Evolutionary conservation across 306 rosid genomes (phyloP), one percentile per base, ranked within the genome.

Genomic region (Rosa persica): DNA sequence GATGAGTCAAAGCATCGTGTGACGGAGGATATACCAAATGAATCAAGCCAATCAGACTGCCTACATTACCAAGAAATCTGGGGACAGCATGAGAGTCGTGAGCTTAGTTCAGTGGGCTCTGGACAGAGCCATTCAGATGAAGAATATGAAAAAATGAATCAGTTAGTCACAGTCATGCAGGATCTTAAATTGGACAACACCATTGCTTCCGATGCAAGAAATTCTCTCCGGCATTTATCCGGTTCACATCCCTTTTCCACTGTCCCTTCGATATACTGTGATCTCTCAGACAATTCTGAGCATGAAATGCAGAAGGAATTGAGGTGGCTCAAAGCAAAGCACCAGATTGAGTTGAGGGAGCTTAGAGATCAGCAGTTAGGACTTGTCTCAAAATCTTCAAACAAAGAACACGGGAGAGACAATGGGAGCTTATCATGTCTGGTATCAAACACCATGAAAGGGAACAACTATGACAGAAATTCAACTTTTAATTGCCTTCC

Each of bases 301-400:
- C 84, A 73, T 46, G 94, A 80, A 46, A 80, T 67, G 55, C 86
- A 81, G 71, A 94, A 88, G 81, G 93, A 89, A 72, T 49, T 90
- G 65, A 90, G 98, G 83, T 86, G 93, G 96, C 82, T 85, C 54
- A 89, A 86, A 79, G 98, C 93, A 78, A 94, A 84, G 83, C 87
- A 84, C 82, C 93, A 90, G 79, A 85, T 85, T 81, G 89, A 90
- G 74, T 68, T 86, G 44, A 84, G 88, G 79, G 91, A 85, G 65
- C 88, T 85, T 46, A 67, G 69, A 83, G 91, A 90, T 73, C 83
- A 81, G 78, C 90, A 77, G 76, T 66, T 86, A 60, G 84, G 81
- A 71, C 52, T 84, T 62, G 74, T 77, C 23, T 81, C 85, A 72
- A 80, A 83, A 71, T 79, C 86, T 68, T 81, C 86, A 62, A 51